These are phyloP conservation scores for Boletus patriciae DNA, from an alignment of 768 basidiomycete species.

Conservation along the genomic window DNA sequence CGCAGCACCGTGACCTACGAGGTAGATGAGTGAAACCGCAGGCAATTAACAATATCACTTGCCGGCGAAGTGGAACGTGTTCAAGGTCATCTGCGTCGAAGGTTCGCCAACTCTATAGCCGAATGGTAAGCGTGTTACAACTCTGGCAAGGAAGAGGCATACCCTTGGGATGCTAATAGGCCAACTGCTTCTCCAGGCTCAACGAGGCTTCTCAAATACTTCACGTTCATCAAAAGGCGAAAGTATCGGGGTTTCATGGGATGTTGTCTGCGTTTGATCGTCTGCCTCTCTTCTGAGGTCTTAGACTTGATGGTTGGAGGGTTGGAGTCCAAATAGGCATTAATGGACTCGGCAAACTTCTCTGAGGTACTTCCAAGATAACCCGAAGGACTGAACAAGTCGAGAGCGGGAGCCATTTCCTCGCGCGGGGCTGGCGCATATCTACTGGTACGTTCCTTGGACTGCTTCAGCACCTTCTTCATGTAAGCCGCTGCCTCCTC, in stretches of 20 bases:
- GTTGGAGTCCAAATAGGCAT: conserved; percentile 76
- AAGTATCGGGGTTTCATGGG: conserved; percentile 60
- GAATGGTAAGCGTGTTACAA: conserved; percentile 1
- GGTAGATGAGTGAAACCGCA: conserved; percentile 2
- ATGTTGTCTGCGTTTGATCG: conserved; percentile 45
- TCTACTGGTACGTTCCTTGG: conserved; percentile 44
- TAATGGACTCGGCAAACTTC: conserved; percentile 77
- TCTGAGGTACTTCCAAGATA: conserved; percentile 92
- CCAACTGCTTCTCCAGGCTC: conserved; percentile 99
- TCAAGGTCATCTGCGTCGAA: conserved; percentile 99
- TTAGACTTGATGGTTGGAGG: conserved; percentile 52
- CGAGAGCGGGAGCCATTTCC: conserved; percentile 68
- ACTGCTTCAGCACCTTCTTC: conserved; percentile 86
- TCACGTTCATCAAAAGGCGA: conserved; percentile 81
- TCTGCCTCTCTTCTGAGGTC: conserved; percentile 38
- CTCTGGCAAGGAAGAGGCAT: conserved; percentile 25
- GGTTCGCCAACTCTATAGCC: conserved; percentile 87
- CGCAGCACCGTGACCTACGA: conserved; percentile 93
- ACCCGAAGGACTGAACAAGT: conserved; percentile 72
- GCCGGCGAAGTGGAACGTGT: conserved; percentile 99
- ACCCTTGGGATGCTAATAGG: conserved; percentile 96
- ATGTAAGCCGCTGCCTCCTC: conserved; percentile 72
- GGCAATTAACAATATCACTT: conserved; percentile 25
- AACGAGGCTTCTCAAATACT: conserved; percentile 90
- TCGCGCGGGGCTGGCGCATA: conserved; percentile 52